Percentiles rank a stretch among this genome's conserved stretches.
These are phyloP conservation scores for Lasiosphaeria ovina DNA, from an alignment of 495 filamentous ascomycete genomes.

Conservation along the genomic window DNA sequence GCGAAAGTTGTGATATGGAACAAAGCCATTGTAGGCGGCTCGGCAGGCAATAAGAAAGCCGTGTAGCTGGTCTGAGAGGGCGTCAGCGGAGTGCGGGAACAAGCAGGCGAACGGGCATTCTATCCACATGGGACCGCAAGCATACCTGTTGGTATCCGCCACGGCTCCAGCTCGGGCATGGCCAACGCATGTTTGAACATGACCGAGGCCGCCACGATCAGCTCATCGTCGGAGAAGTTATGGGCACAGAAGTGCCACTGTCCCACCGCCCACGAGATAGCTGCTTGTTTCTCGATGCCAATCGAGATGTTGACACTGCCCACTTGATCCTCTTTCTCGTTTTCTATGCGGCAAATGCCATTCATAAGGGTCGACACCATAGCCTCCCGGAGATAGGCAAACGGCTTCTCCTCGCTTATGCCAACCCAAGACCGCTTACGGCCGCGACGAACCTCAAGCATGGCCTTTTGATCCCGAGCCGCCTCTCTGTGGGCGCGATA, in stretches of 20 bases:
- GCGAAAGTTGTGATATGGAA: constrained; percentile 98
- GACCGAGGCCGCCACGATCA: constrained; percentile 71
- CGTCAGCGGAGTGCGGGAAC: constrained; percentile 28
- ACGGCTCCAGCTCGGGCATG: constrained; percentile 77
- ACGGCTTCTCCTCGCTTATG: constrained; percentile 81
- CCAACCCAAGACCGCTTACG: constrained; percentile 92
- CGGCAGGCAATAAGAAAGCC: constrained; percentile 80
- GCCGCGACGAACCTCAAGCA: constrained; percentile 62
- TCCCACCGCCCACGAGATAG: constrained; percentile 68
- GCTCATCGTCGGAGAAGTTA: constrained; percentile 82
- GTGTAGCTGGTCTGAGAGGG: constrained; percentile 58
- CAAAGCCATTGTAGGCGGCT: constrained; percentile 87
- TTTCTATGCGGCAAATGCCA: constrained; percentile 73
- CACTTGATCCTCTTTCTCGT: constrained; percentile 45
- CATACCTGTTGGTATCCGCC: constrained; percentile 72
- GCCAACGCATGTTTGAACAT: constrained; percentile 88
- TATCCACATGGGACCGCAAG: constrained; percentile 4
- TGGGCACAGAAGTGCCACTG: constrained; percentile 88
- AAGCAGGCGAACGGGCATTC: background rate
- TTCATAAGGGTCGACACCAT: constrained; percentile 92
- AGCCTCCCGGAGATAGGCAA: constrained; percentile 78
- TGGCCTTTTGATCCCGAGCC: constrained; percentile 62
- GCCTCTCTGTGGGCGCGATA: constrained; percentile 75
- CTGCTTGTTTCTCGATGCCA: constrained; percentile 53
- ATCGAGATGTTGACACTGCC: constrained; percentile 48